phyloP scores from a whole-genome alignment of 139 green algal genomes.

The Micractinium sp. region DNA sequence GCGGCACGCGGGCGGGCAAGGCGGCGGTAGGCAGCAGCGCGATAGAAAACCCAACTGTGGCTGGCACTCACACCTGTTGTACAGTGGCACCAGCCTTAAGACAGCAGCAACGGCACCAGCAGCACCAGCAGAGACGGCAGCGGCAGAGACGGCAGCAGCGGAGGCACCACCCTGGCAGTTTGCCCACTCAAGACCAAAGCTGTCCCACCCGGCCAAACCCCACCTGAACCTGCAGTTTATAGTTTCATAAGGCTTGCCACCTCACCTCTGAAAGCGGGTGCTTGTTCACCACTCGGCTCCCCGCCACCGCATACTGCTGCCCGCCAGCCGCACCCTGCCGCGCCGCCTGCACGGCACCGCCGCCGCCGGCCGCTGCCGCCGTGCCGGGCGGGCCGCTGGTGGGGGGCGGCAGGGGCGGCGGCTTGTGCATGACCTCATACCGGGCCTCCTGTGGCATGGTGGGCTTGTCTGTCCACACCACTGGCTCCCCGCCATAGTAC shows the following conservation, averaged over 20 bases:
- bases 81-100: no score
- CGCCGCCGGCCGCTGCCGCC: slow-evolving; percentile 1
- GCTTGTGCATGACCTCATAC: slow-evolving; percentile 43
- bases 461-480: slow-evolving; percentile 66
- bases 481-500: slow-evolving; percentile 84
- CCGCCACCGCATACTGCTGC: background rate
- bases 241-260: background rate
- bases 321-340: background rate
- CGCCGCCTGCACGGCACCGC: slow-evolving; percentile 18
- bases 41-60: no score
- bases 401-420: slow-evolving; percentile 35
- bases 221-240: background rate
- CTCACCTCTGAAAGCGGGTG: slow-evolving; percentile 59
- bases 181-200: no score
- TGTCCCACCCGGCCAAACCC: no score
- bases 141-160: no score
- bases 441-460: slow-evolving; percentile 58
- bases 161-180: no score
- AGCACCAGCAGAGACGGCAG: no score
- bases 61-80: no score
- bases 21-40: no score
- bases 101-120: no score
- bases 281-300: slow-evolving; percentile 22
- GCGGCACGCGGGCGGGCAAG: no score
- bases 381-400: no score